A percentile compares a stretch with the other conserved stretches of the same genome.
Evolutionary conservation across 179 eudicot species (phyloP).

Genomic region (Silene coronaria): DNA sequence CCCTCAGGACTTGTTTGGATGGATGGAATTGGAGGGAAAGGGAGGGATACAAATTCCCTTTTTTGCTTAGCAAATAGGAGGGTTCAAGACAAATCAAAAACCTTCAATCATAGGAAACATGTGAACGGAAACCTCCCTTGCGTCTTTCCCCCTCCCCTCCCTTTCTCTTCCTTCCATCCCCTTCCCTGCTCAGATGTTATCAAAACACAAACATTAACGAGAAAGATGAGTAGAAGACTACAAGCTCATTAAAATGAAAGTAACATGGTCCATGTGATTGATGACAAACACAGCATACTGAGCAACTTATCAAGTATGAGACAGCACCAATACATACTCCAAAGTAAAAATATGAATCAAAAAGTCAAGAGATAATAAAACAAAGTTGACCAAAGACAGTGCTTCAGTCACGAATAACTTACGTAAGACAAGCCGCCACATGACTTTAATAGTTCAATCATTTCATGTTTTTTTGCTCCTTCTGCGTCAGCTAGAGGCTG

Average conservation of each 20-base stretch:
- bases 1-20: background rate
- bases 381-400: background rate
- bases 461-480: slow-evolving; percentile 71
- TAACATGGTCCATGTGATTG: background rate
- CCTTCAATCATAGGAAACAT: background rate
- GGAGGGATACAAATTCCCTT: background rate
- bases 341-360: background rate
- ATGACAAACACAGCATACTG: background rate
- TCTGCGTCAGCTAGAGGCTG: slow-evolving; percentile 99
- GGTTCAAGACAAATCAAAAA: background rate
- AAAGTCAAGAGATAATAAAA: background rate
- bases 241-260: background rate
- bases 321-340: background rate
- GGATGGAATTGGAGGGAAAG: background rate
- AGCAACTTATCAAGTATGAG: background rate
- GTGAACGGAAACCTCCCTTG: background rate
- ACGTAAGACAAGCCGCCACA: slow-evolving; percentile 85
- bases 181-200: background rate
- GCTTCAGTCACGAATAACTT: slow-evolving; percentile 31
- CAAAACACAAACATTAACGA: background rate
- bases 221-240: background rate
- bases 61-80: background rate
- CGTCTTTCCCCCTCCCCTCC: background rate
- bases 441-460: slow-evolving; percentile 74
- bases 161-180: background rate